phyloP scores from a whole-genome alignment of 2,329 filamentous ascomycete genomes.

The Monilinia fructicola region DNA sequence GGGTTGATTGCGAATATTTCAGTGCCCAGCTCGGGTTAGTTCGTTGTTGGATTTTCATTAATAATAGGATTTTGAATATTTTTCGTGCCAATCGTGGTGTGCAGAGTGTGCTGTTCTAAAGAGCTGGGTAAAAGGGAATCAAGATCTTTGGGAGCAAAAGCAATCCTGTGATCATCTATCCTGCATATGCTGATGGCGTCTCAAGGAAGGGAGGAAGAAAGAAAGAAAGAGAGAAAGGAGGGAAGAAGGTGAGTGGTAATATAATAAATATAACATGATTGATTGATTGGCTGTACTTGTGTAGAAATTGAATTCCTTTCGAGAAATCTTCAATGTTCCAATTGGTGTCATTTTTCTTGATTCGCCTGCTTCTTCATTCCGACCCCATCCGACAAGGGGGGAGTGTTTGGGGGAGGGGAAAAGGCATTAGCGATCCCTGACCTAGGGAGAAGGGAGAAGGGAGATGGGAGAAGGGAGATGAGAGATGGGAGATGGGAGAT shows the following conservation, averaged over 20 bases:
- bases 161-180: slow-evolving; percentile 21
- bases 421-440: too few species aligned
- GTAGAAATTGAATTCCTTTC: neutral
- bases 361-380: slow-evolving; percentile 13
- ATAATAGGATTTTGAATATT: too few species aligned
- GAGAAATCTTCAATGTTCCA: slow-evolving; percentile 11
- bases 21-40: too few species aligned
- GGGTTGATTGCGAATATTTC: neutral
- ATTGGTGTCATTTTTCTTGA: slow-evolving; percentile 12
- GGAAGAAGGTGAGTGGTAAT: too few species aligned
- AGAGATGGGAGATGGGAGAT: neutral
- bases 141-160: slow-evolving; percentile 20
- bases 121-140: neutral
- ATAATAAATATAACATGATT: too few species aligned
- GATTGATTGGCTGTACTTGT: neutral
- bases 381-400: slow-evolving; percentile 13
- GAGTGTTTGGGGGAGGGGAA: neutral
- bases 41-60: neutral
- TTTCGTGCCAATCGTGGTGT: neutral
- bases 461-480: neutral
- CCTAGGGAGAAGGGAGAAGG: too few species aligned
- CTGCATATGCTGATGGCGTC: neutral
- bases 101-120: neutral
- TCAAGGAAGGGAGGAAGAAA: neutral
- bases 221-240: slow-evolving; percentile 1